Base-by-base conservation (phyloP, 805 yeast genomes). In the Candida khao-thaluensis region DNA sequence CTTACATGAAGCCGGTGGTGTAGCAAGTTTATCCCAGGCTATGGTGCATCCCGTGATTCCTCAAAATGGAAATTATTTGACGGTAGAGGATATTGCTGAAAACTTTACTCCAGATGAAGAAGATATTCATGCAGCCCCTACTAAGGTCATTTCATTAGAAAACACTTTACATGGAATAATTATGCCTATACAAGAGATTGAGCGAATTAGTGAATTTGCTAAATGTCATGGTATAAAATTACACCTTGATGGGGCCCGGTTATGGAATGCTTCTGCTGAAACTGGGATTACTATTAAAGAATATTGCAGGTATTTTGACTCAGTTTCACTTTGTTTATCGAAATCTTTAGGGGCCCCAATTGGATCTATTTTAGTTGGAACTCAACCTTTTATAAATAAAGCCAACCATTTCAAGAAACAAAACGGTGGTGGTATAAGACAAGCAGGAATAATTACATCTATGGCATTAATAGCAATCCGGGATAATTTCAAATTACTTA, bases 171-270 rank as follows among this genome's bases (percentile, higher is more conserved):
- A 85, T 51, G 98, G 98, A 17, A 71, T 83, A 25, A 64, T 90
- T 31, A 74, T 77, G 60, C 98, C 98, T 7, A 52, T 81, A 30
- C 91, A 82, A 23, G 96, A 90, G 58, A 72, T 90, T 40, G 64
- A 66, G 42, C 75, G 77, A 41, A 90, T 90, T 51, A 74, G 83
- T 30, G 72, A 64, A 29, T 90, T 85, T 73, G 86, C 91, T 47
- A 69, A 71, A 38, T 74, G 65, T 20, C 71, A 81, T 49, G 71
- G 69, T 39, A 62, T 86, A 40, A 72, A 68, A 40, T 60, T 89
- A 49, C 97, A 91, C 54, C 77, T 89, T 52, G 98, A 90, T 59
- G 98, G 97, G 46, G 98, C 97, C n/a, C 76, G 98, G 52, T 64
- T 90, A 36, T 89, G 95, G 90, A 86, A 85, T 59, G 96, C 96